phyloP scores from a whole-genome alignment of 2,329 filamentous ascomycete species.

The Fulvia fulva region DNA sequence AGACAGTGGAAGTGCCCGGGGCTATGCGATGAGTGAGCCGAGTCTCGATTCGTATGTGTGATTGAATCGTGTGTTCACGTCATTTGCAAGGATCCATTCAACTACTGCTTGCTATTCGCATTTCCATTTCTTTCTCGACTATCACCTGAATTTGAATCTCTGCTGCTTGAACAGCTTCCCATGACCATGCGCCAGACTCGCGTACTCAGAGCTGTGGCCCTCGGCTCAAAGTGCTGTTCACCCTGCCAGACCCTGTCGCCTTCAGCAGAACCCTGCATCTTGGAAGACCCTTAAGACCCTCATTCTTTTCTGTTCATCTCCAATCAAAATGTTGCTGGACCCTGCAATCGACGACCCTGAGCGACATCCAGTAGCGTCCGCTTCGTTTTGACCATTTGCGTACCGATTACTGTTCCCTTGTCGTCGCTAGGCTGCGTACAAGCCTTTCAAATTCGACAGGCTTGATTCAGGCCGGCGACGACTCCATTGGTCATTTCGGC shows the following conservation, averaged over 20 bases:
- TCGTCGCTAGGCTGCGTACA: background rate
- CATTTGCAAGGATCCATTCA: no score
- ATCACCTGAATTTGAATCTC: no score
- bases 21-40: no score
- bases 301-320: background rate
- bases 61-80: no score
- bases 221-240: background rate
- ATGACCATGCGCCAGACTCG: no score
- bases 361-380: background rate
- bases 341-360: background rate
- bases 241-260: background rate
- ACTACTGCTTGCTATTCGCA: no score
- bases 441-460: background rate
- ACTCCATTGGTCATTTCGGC: no score
- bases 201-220: background rate
- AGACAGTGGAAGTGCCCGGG: no score
- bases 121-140: no score
- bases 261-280: background rate
- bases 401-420: background rate
- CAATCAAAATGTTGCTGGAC: background rate
- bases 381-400: background rate
- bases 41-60: no score
- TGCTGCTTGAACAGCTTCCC: no score
- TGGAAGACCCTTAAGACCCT: background rate
- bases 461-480: no score